Base-by-base conservation (phyloP, 257 asterid species). In the Misopates orontium region DNA sequence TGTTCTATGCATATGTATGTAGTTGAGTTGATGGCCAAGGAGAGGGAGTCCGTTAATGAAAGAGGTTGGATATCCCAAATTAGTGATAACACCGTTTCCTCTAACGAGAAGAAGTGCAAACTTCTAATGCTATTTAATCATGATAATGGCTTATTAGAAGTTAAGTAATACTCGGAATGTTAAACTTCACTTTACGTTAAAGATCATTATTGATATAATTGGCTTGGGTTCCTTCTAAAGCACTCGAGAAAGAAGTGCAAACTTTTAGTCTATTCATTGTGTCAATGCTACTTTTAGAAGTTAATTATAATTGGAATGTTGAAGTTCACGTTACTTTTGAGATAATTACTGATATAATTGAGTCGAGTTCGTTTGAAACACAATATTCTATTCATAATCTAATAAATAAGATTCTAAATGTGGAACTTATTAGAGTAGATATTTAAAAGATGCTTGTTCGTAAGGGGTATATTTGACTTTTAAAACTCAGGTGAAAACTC, bases 391-490 rank as follows among this genome's bases (percentile, higher is more conserved):
- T 32, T 54, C 53, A 41, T 60, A 60, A 4, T 21, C 2, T 60
- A 42, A 20, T 48, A 32, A 54, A 10, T 21, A 64, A 59, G 32
- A 51, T 70, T 60, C 57, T 56, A 68, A 22, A 14, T 44, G 3
- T 47, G 55, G n/a, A 24, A 17, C 45, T 13, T n/a, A 52, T 60
- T 72, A 6, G n/a, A 47, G 19, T 36, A 73, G 59, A 31, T 47
- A 61, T 17, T 42, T 47, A 47, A 15, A 50, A 41, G 49, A 72
- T n/a, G 59, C 53, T 54, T 68, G 64, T 18, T 16, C 49, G 14
- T 9, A 63, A 66, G 70, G 79, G 58, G 55, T 64, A 69, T 55
- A 65, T 31, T 73, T 61, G 76, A 69, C 74, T 64, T 62, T 69
- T 64, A 25, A 10, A 53, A 42, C 39, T 45, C 22, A 17, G 25